A percentile compares a stretch with the other conserved stretches of the same genome.
These are phyloP conservation scores for Chaetomium olivaceum DNA, from an alignment of 2,329 filamentous ascomycete genomes.

Conservation along the genomic window DNA sequence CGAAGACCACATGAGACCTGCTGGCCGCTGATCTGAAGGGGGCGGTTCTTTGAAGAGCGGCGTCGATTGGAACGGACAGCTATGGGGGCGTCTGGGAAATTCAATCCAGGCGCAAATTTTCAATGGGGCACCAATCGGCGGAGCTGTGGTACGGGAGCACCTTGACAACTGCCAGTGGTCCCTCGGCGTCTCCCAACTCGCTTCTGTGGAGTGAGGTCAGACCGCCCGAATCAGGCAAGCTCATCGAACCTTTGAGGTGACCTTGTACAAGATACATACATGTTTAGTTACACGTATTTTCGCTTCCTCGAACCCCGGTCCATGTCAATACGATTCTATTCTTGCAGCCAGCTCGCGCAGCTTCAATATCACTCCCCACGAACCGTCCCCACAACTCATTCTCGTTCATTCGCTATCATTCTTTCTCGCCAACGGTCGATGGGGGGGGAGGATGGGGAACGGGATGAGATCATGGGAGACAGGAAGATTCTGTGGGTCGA, in stretches of 20 bases:
- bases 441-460: constrained; percentile 1
- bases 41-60: background rate
- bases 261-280: background rate
- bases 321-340: background rate
- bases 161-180: background rate
- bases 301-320: background rate
- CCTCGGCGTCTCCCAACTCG: constrained; percentile 6
- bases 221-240: constrained; percentile 9
- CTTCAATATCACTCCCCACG: background rate
- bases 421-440: constrained; percentile 14
- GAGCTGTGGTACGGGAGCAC: background rate
- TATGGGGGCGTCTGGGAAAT: background rate
- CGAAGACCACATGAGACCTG: background rate
- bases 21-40: background rate
- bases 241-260: background rate
- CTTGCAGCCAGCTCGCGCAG: background rate
- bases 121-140: constrained; percentile 18
- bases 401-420: constrained; percentile 14
- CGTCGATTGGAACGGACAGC: constrained; percentile 5
- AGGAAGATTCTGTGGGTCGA: constrained; percentile 15
- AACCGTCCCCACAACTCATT: background rate
- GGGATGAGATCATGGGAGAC: constrained; percentile 22
- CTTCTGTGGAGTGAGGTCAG: constrained; percentile 30
- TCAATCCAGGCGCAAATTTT: constrained; percentile 16
- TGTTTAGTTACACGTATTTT: background rate